Percentiles rank a stretch among this genome's conserved stretches.
Conservation (phyloP, 768 basidiomycete species). For the Mycena maculata region DNA sequence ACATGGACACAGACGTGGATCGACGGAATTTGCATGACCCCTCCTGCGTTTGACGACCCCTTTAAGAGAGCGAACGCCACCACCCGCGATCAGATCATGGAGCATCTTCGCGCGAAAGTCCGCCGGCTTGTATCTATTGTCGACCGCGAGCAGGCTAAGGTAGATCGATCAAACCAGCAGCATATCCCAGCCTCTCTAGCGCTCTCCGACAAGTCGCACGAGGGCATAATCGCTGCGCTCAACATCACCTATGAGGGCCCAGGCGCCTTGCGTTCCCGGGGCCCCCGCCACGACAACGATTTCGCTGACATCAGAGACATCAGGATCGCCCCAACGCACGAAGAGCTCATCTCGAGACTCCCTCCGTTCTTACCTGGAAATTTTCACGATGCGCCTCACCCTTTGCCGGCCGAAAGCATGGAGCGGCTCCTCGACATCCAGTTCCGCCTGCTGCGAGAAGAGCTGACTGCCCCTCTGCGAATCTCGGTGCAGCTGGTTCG, state of each 20-base stretch:
- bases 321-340: conserved; percentile 75
- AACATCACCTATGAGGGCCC: conserved; percentile 64
- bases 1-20: conserved; percentile 64
- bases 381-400: conserved; percentile 71
- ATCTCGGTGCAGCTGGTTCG: conserved; percentile 60
- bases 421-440: conserved; percentile 77
- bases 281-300: conserved; percentile 80
- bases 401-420: conserved; percentile 67
- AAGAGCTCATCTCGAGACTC: conserved; percentile 64
- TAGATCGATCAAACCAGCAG: conserved; percentile 39
- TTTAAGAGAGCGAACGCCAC: conserved; percentile 43
- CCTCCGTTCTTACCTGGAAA: conserved; percentile 73
- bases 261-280: conserved; percentile 58
- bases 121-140: conserved; percentile 57
- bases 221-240: conserved; percentile 55
- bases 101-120: conserved; percentile 49
- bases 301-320: conserved; percentile 65
- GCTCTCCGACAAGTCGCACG: conserved; percentile 12
- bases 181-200: conserved; percentile 14
- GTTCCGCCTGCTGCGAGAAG: conserved; percentile 80
- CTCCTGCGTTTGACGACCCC: conserved; percentile 59
- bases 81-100: conserved; percentile 52
- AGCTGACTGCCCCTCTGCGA: conserved; percentile 71
- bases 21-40: conserved; percentile 47
- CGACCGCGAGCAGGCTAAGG: conserved; percentile 58